Base-by-base conservation (phyloP, 495 filamentous ascomycete genomes). In the Xylaria grammica region DNA sequence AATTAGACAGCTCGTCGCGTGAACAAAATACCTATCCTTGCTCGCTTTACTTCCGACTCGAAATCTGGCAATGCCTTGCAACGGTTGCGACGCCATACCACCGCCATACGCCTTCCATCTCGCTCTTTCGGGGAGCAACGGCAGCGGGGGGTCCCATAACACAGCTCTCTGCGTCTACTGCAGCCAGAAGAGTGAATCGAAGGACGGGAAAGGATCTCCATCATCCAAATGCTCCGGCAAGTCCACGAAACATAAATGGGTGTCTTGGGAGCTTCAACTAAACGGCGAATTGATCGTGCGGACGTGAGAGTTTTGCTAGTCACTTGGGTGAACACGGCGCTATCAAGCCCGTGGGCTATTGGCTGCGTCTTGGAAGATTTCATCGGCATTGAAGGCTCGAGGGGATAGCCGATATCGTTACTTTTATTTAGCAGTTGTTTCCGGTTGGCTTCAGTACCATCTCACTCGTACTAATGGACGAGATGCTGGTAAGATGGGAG, bases 41-140 rank as follows among this genome's bases (percentile, higher is more conserved):
- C 52, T 15, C 36, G 8, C 10, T 8, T 6, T 32, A 27, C 32
- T 3, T 26, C 40, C 32, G 11, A n/a, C 40, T 19, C 1, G 11
- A 20, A 6, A 40, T 24, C 8, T 29, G 22, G 29, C 32, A 44
- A 64, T 64, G 62, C 40, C 52, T 38, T 58, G 52, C 52, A 56
- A 5, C n/a, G 52, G 51, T 13, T 64, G 52, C 29, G 52, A 64
- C 29, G 62, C 44, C 30, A 38, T 64, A 13, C 62, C 62, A 46
- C 62, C 62, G n/a, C 29, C 62, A 2, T 64, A 50, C 20, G 62
- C 62, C 42, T 64, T 64, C 32, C 45, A 34, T 15, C 42, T 64
- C 15, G 62, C 62, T 1, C 5, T 64, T 6, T 20, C 5, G 27
- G 62, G 62, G 22, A 44, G 29, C 1, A 44, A 63, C n/a, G 40